Base-by-base conservation (phyloP, 768 basidiomycete species). In the Cyclocybe cylindracea region DNA sequence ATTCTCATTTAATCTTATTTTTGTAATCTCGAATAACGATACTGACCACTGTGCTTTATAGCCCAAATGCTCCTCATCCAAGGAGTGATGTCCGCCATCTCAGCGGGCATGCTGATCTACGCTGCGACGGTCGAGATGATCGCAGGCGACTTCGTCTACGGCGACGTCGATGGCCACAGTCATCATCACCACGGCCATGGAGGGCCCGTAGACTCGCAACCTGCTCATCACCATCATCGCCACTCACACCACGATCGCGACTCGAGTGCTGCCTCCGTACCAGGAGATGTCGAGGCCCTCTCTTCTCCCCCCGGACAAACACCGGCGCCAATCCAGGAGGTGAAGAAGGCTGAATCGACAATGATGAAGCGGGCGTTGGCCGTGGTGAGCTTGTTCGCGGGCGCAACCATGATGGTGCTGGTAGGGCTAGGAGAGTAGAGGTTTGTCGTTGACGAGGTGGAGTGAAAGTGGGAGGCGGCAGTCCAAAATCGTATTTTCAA, bases 51-150 rank as follows among this genome's bases (percentile, higher is more conserved):
- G 24, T 34, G 18, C 44, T 43, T 39, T 37, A 16, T 58, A 79
- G 79, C 73, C 8, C 71, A 72, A n/a, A 71, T 85, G 65, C 68
- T 73, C 35, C 74, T 87, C 11, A 75, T 77, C 1, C 85, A 88
- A 63, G 90, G 90, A 16, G 61, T 91, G 39, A 85, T 91, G 85
- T 86, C 84, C 6, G 88, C 87, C n/a, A 74, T 91, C 32, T 89
- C 87, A 0, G 87, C 89, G 0, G 89, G 90, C 3, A 84, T 92
- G 86, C 78, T 93, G 44, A 90, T 86, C 40, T 92, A 91, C 60
- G 90, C 86, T 0, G 82, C 86, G 9, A 88, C 85, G 8, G 89
- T 92, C 6, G 91, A 92, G 75, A 92, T 93, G 87, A 80, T 93
- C 46, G 90, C 88, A 0, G 90, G 82, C 2, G 90, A 93, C 66